These are phyloP conservation scores for Penicillium atrosanguineum DNA, from an alignment of 495 filamentous ascomycete genomes.

Conservation along the genomic window DNA sequence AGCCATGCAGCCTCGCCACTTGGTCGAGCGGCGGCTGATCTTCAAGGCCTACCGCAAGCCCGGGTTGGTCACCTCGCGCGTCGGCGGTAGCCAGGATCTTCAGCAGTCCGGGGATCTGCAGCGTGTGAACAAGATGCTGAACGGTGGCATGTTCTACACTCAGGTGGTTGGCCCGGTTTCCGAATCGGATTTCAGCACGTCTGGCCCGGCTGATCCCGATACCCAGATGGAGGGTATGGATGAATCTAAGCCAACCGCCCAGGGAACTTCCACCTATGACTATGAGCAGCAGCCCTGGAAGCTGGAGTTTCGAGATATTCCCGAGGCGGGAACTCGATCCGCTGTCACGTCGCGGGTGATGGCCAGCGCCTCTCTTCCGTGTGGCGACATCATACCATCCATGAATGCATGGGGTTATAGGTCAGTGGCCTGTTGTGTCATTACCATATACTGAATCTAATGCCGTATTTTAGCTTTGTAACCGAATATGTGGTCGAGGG, in stretches of 20 bases:
- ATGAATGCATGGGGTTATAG: constrained; percentile 54
- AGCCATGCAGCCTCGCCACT: constrained; percentile 61
- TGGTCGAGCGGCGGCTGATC: constrained; percentile 60
- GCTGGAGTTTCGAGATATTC: constrained; percentile 53
- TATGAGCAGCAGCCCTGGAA: constrained; percentile 45
- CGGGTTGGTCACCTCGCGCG: constrained; percentile 32
- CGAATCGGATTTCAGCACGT: constrained; percentile 31
- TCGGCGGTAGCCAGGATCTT: constrained; percentile 45
- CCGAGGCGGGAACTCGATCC: constrained; percentile 47
- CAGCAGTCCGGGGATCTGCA: constrained; percentile 41
- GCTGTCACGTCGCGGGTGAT: constrained; percentile 48
- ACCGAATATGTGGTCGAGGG: constrained; percentile 50
- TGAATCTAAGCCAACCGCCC: constrained; percentile 7
- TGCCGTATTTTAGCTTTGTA: constrained; percentile 36
- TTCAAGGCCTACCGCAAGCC: constrained; percentile 61
- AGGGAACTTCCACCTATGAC: constrained; percentile 23
- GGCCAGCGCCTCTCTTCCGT: constrained; percentile 42
- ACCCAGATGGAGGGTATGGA: constrained; percentile 33
- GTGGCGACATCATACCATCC: constrained; percentile 41
- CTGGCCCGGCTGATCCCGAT: constrained; percentile 22
- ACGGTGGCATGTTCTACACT: constrained; percentile 51
- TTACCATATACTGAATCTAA: constrained; percentile 12
- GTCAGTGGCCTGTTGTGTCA: constrained; percentile 33
- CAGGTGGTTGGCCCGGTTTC: constrained; percentile 45
- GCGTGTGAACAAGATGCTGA: constrained; percentile 46